Percentiles rank a stretch among this genome's conserved stretches.
These are phyloP conservation scores for Linum lewisii DNA, from an alignment of 345 rosid genomes.

Conservation along the genomic window DNA sequence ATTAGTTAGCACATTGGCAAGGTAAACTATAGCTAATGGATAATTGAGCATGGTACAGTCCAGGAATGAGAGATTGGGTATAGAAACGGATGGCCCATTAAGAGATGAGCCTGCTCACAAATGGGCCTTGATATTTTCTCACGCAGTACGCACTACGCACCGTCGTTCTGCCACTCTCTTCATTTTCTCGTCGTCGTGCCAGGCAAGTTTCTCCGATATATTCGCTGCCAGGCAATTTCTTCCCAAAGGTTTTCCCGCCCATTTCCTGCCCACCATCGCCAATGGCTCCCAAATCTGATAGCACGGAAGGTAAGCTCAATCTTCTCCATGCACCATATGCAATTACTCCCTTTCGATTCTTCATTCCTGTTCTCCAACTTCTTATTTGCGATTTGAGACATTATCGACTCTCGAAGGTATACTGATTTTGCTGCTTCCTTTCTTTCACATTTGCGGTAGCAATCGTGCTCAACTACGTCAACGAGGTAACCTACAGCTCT, in stretches of 20 bases:
- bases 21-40: too few species aligned
- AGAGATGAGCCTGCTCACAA: too few species aligned
- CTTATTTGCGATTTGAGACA: neutral
- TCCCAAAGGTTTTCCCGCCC: slow-evolving; percentile 46
- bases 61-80: too few species aligned
- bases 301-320: slow-evolving; percentile 41
- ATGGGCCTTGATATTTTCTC: neutral
- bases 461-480: slow-evolving; percentile 83
- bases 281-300: slow-evolving; percentile 81
- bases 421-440: neutral
- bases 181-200: neutral
- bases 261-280: slow-evolving; percentile 16
- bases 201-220: neutral
- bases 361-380: neutral
- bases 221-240: neutral
- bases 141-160: too few species aligned
- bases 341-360: neutral
- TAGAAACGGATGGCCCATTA: too few species aligned
- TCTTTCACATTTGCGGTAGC: slow-evolving; percentile 35
- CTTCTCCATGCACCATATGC: slow-evolving; percentile 1
- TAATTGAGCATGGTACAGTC: too few species aligned
- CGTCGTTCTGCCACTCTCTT: too few species aligned
- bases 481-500: slow-evolving; percentile 43
- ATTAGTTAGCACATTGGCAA: too few species aligned
- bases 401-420: neutral